Percentiles rank a stretch among this genome's conserved stretches.
Evolutionary conservation across 2,329 filamentous ascomycete genomes (phyloP).

Genomic region (Neopestalotiopsis sp.): DNA sequence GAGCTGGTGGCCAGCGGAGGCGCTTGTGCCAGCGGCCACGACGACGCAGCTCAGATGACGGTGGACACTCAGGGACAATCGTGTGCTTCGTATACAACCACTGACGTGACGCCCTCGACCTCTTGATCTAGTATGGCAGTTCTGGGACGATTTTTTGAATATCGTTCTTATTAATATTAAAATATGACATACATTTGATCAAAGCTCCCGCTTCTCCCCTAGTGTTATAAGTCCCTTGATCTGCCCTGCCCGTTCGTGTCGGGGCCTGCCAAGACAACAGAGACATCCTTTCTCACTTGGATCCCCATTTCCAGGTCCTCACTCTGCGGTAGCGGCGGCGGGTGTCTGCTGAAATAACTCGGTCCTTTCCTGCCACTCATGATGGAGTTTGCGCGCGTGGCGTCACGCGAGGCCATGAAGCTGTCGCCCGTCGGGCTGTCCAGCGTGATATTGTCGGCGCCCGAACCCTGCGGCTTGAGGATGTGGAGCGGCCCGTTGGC

Average conservation of each 20-base stretch:
- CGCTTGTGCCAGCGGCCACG: conserved; percentile 42
- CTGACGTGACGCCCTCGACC: conserved; percentile 29
- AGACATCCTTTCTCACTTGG: conserved; percentile 9
- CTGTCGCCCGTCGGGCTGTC: conserved; percentile 8
- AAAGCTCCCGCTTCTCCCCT: background rate
- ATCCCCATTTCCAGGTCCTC: conserved; percentile 11
- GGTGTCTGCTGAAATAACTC: background rate
- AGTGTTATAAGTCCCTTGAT: background rate
- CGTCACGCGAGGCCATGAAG: conserved; percentile 11
- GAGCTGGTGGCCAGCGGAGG: conserved; percentile 35
- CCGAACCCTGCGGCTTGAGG: background rate
- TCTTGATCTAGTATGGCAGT: background rate
- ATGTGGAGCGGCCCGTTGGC: conserved; percentile 15
- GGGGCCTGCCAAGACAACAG: background rate
- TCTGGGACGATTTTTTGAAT: background rate
- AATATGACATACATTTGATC: background rate
- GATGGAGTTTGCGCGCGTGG: background rate
- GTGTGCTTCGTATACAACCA: conserved; percentile 39
- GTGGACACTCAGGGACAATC: conserved; percentile 32
- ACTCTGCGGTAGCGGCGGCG: background rate
- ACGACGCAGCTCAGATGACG: conserved; percentile 37
- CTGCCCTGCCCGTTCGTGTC: background rate
- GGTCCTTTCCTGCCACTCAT: background rate
- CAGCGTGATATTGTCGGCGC: conserved; percentile 5
- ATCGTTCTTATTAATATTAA: background rate